phyloP scores from a whole-genome alignment of 2,329 filamentous ascomycete genomes.

The Cyanodermella asteris region DNA sequence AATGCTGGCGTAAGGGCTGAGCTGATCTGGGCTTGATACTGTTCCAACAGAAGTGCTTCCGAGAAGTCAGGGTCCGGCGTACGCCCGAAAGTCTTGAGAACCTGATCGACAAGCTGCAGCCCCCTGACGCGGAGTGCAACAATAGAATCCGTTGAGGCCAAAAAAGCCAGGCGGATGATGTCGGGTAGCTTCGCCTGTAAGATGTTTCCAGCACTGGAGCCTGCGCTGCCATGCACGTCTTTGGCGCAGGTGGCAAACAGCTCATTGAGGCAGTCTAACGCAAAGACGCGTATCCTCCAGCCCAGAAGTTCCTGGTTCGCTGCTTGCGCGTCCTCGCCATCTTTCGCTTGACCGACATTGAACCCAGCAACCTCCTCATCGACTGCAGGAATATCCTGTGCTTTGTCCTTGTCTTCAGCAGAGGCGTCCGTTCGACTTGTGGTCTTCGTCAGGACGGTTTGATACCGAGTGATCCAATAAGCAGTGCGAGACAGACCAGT shows the following conservation, averaged over 20 bases:
- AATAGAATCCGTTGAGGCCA: conserved; percentile 83
- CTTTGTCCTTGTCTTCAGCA: conserved; percentile 20
- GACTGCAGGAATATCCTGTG: conserved; percentile 32
- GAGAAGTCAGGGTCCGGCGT: conserved; percentile 90
- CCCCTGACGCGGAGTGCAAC: conserved; percentile 78
- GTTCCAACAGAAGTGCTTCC: conserved; percentile 88
- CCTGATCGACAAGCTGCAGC: conserved; percentile 77
- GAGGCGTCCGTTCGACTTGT: conserved; percentile 30
- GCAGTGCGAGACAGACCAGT: conserved; percentile 60
- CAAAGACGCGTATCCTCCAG: conserved; percentile 91
- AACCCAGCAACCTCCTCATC: conserved; percentile 97
- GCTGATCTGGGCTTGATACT: conserved; percentile 96
- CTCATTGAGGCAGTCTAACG: conserved; percentile 70
- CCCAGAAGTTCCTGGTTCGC: conserved; percentile 67
- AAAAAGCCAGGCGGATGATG: conserved; percentile 91
- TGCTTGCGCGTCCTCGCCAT: conserved; percentile 30
- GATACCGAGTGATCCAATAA: conserved; percentile 74
- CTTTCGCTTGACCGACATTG: conserved; percentile 37
- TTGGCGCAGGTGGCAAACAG: conserved; percentile 60
- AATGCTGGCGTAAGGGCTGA: conserved; percentile 93
- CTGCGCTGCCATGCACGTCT: conserved; percentile 55
- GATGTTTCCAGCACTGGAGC: conserved; percentile 54
- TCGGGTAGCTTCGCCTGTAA: conserved; percentile 73
- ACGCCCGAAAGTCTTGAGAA: conserved; percentile 85
- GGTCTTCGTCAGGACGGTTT: conserved; percentile 74